Percentiles rank a stretch among this genome's conserved stretches.
Evolutionary conservation across 305 asterid genomes (phyloP).

Genomic region (Ruellia speciosa): DNA sequence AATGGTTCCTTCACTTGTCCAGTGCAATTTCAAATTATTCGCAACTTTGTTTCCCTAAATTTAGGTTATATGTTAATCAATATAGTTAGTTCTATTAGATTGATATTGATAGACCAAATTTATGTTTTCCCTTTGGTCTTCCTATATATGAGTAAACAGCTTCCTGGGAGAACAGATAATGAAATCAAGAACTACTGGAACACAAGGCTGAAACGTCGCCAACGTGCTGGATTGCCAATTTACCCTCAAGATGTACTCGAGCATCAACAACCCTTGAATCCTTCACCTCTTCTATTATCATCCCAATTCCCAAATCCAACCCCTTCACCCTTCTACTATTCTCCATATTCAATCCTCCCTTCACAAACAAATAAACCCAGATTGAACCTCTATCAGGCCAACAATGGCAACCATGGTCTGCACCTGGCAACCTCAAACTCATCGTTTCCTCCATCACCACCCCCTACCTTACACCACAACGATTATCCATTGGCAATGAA

Average conservation of each 20-base stretch:
- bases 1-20: no score
- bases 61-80: no score
- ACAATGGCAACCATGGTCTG: conserved; percentile 31
- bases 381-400: conserved; percentile 22
- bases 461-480: conserved; percentile 21
- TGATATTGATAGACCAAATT: no score
- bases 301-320: conserved; percentile 22
- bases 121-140: neutral
- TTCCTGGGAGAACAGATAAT: conserved; percentile 58
- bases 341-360: neutral
- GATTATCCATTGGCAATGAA: conserved; percentile 17
- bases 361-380: conserved; percentile 9
- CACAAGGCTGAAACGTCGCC: conserved; percentile 47
- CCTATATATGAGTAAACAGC: conserved; percentile 21
- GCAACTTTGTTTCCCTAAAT: no score
- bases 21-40: no score
- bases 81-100: no score
- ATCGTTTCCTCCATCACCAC: neutral
- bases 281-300: conserved; percentile 19
- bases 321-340: conserved; percentile 19
- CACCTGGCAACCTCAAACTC: conserved; percentile 29
- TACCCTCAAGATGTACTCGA: conserved; percentile 41
- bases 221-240: conserved; percentile 44
- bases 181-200: conserved; percentile 66
- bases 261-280: conserved; percentile 13